Evolutionary conservation across 257 asterid genomes (phyloP), one percentile per base, ranked within the genome.

Genomic region (Fraxinus cuspidata): DNA sequence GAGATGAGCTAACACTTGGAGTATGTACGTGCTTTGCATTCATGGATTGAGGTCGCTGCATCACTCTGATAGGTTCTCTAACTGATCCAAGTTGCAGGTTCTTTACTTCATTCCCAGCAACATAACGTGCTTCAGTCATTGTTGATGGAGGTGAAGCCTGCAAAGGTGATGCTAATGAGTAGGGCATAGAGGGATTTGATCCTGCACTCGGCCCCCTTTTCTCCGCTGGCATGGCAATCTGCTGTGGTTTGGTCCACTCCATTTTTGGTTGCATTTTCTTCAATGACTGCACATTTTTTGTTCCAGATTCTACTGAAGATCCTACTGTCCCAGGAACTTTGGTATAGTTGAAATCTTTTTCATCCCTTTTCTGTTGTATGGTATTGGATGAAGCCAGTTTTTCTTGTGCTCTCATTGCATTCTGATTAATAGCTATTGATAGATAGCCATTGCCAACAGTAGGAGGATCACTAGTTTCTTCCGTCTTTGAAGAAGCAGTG

Each of bases 61-160:
- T 86, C 68, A 86, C 81, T 9, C 78, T 81, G 27, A 89, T 84
- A 0, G 96, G 91, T 79, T 89, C 94, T 86, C 85, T 90, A 37
- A 90, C 88, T 64, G 94, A 86, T 71, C 94, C 96, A 49, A 88
- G 73, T 74, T 86, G 97, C 76, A 89, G 71, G 70, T 81, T 85
- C 90, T 89, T 92, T 81, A 88, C 70, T 71, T 90, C 96, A 77
- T 85, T 84, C 60, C 83, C 90, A 44, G 85, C 64, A 37, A 82
- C 69, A 79, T 74, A 87, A 34, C 28, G 86, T 21, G 87, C 71
- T 72, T 92, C 94, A 37, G 82, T n/a, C 80, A 83, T 85, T 15
- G 86, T 38, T 4, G 85, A 83, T 53, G 88, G 81, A 53, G 89
- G 82, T n/a, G 91, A 72, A 53, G 83, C 82, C 77, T 85, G 91